A percentile compares a stretch with the other conserved stretches of the same genome.
Evolutionary conservation across 805 yeast species (phyloP).

Genomic region (Metschnikowia chrysomelidarum): DNA sequence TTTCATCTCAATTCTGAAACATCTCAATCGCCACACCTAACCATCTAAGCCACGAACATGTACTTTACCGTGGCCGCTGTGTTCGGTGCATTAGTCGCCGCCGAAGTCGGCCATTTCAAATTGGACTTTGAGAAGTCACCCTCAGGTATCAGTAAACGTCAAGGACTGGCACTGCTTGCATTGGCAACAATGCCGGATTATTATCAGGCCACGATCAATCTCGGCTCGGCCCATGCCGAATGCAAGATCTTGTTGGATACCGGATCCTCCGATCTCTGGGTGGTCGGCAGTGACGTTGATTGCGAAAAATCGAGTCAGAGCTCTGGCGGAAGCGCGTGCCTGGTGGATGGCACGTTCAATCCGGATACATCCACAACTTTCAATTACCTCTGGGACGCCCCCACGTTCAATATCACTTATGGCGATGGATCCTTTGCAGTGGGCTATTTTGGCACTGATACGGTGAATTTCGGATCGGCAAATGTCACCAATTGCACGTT

Average conservation of each 20-base stretch:
- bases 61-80: no score
- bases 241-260: conserved; percentile 95
- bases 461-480: conserved; percentile 49
- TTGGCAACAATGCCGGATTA: conserved; percentile 4
- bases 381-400: background rate
- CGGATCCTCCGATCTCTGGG: conserved; percentile 96
- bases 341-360: background rate
- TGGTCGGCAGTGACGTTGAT: conserved; percentile 31
- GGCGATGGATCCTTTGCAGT: conserved; percentile 47
- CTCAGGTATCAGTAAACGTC: no score
- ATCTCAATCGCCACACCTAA: no score
- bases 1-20: no score
- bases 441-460: conserved; percentile 62
- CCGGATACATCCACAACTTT: background rate
- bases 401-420: conserved; percentile 42
- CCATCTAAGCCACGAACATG: no score
- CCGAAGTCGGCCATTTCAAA: no score
- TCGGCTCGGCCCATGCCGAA: conserved; percentile 91
- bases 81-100: no score
- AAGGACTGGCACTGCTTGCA: no score
- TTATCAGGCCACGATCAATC: conserved; percentile 42
- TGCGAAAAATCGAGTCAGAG: no score
- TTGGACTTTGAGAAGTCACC: no score
- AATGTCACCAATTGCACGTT: conserved; percentile 53
- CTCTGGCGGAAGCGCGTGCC: no score